phyloP scores from a whole-genome alignment of 208 protist species.

The Acanthamoeba healyi region DNA sequence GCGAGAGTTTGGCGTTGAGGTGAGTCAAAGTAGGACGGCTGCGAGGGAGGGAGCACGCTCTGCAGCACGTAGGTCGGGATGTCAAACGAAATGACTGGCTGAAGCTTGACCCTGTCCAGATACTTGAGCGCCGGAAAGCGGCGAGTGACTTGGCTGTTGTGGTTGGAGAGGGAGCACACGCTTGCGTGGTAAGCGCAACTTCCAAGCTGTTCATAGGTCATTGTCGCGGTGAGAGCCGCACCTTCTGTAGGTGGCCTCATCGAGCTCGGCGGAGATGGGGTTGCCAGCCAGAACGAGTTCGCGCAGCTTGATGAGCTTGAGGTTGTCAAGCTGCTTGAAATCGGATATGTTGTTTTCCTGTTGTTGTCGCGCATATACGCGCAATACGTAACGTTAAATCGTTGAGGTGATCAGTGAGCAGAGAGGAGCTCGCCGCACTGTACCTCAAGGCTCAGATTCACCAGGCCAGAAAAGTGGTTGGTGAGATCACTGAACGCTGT shows the following conservation, averaged over 20 bases:
- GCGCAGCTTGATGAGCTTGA: conserved; percentile 70
- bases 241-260: conserved; percentile 62
- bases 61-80: conserved; percentile 69
- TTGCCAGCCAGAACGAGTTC: conserved; percentile 64
- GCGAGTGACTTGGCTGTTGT: conserved; percentile 67
- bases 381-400: too few species aligned
- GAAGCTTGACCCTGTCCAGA: conserved; percentile 71
- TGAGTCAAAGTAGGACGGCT: conserved; percentile 49
- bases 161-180: neutral
- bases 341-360: conserved; percentile 65
- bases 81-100: conserved; percentile 71
- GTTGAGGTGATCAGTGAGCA: too few species aligned
- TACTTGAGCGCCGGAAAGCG: conserved; percentile 72
- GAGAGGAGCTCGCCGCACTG: neutral
- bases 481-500: conserved; percentile 43
- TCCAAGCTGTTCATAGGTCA: too few species aligned
- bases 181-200: too few species aligned
- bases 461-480: conserved; percentile 45
- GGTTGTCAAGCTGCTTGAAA: conserved; percentile 67
- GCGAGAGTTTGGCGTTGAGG: conserved; percentile 22
- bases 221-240: neutral
- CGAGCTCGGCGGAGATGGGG: conserved; percentile 40
- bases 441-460: conserved; percentile 68
- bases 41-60: conserved; percentile 67
- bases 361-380: neutral